A percentile compares a stretch with the other conserved stretches of the same genome.
phyloP scores from a whole-genome alignment of 2,329 filamentous ascomycete species.

The Colletotrichum eremochloae region DNA sequence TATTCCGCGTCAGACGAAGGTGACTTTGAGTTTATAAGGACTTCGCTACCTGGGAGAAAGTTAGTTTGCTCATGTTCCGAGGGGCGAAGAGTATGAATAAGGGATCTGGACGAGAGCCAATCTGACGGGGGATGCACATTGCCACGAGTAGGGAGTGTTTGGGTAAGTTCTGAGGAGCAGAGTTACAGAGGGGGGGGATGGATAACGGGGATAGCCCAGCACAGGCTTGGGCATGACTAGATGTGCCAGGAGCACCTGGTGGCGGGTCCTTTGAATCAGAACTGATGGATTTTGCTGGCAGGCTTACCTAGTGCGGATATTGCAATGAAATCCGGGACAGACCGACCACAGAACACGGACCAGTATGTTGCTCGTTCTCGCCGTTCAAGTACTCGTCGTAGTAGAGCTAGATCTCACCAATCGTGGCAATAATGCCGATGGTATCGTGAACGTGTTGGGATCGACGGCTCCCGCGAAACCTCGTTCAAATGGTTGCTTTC shows the following conservation, averaged over 20 bases:
- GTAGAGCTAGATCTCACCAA: constrained; percentile 8
- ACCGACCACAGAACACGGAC: constrained; percentile 36
- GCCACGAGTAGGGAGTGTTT: constrained; percentile 39
- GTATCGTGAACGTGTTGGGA: background rate
- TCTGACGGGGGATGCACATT: constrained; percentile 24
- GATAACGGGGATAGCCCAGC: constrained; percentile 32
- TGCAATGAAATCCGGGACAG: constrained; percentile 35
- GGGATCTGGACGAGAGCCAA: constrained; percentile 6
- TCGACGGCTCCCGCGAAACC: background rate
- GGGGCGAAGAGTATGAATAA: constrained; percentile 24
- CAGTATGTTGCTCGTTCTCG: constrained; percentile 40
- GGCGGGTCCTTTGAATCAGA: constrained; percentile 37
- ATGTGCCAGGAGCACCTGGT: constrained; percentile 38
- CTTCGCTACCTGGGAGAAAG: constrained; percentile 29
- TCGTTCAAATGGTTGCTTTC: background rate
- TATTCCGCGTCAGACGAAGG: constrained; percentile 38
- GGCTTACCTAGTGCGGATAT: constrained; percentile 39
- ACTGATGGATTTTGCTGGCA: constrained; percentile 31
- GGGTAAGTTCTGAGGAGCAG: constrained; percentile 23
- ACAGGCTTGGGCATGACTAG: constrained; percentile 36
- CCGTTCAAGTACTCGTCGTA: constrained; percentile 3
- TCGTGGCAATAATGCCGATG: background rate
- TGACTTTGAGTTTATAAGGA: constrained; percentile 37
- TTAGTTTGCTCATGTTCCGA: constrained; percentile 23
- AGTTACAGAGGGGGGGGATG: constrained; percentile 16